Conservation (phyloP, 257 asterid genomes). For the Scutellaria minor region DNA sequence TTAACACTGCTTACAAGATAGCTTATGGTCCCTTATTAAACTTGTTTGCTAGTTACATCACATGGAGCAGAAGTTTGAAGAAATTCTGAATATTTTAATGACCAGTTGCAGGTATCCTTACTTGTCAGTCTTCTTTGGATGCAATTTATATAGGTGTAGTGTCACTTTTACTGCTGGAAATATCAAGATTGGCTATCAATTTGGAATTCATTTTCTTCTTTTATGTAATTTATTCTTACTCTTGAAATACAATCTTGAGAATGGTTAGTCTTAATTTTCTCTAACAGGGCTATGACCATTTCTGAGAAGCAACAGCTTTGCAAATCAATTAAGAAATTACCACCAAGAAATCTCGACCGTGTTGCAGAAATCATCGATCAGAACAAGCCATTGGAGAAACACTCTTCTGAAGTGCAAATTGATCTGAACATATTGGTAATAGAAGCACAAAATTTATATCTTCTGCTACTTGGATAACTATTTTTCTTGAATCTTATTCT, state of each 20-base stretch:
- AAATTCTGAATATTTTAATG: constrained; percentile 56
- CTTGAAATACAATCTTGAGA: neutral
- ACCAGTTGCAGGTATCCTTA: constrained; percentile 69
- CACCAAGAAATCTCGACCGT: constrained; percentile 59
- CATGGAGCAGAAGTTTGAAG: constrained; percentile 85
- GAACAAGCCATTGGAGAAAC: constrained; percentile 32
- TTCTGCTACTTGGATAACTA: neutral
- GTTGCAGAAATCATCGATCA: constrained; percentile 59
- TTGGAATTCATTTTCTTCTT: too few species aligned
- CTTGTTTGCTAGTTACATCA: constrained; percentile 53
- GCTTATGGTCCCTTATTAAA: constrained; percentile 18
- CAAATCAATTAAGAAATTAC: constrained; percentile 54
- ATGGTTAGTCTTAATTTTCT: constrained; percentile 8
- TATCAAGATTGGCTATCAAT: neutral
- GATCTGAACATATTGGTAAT: constrained; percentile 71
- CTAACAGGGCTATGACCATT: constrained; percentile 65
- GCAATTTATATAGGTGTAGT: neutral
- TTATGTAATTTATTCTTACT: neutral
- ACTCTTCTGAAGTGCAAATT: constrained; percentile 46
- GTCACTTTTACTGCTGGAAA: neutral
- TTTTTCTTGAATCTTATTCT: neutral
- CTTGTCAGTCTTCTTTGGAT: neutral
- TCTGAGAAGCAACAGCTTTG: constrained; percentile 65
- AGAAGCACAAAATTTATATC: neutral
- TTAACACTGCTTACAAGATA: neutral